phyloP scores from a whole-genome alignment of 805 yeast genomes.

The Monosporozyma unispora region DNA sequence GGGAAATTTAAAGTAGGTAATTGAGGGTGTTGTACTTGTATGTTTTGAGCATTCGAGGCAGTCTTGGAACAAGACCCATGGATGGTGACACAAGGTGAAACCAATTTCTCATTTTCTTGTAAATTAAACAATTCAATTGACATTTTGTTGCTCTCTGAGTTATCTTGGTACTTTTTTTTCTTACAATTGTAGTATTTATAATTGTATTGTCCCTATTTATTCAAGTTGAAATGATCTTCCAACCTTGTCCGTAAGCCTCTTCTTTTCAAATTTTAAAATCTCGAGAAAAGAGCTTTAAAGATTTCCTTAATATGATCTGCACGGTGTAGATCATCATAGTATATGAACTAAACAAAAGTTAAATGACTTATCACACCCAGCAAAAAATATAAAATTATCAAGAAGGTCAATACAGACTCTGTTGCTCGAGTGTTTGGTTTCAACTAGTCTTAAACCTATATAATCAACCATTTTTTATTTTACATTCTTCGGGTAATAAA shows the following conservation, averaged over 20 bases:
- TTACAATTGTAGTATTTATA: not conserved
- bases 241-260: not conserved
- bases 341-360: not conserved
- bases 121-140: slow-evolving; percentile 28
- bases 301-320: not conserved
- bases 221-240: not conserved
- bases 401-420: too few species aligned
- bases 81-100: slow-evolving; percentile 40
- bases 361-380: too few species aligned
- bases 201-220: not conserved
- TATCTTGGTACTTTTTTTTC: not conserved
- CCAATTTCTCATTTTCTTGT: slow-evolving; percentile 30
- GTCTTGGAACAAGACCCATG: slow-evolving; percentile 37
- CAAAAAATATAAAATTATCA: too few species aligned
- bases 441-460: not conserved
- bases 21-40: slow-evolving; percentile 35
- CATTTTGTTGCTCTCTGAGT: not conserved
- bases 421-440: not conserved
- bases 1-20: slow-evolving; percentile 64
- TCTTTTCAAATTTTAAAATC: not conserved
- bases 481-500: not conserved
- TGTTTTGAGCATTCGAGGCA: slow-evolving; percentile 27
- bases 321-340: not conserved
- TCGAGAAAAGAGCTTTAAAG: not conserved
- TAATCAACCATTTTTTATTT: not conserved